Conservation (phyloP, 2,329 filamentous ascomycete genomes). For the Akanthomyces uredinophilus region DNA sequence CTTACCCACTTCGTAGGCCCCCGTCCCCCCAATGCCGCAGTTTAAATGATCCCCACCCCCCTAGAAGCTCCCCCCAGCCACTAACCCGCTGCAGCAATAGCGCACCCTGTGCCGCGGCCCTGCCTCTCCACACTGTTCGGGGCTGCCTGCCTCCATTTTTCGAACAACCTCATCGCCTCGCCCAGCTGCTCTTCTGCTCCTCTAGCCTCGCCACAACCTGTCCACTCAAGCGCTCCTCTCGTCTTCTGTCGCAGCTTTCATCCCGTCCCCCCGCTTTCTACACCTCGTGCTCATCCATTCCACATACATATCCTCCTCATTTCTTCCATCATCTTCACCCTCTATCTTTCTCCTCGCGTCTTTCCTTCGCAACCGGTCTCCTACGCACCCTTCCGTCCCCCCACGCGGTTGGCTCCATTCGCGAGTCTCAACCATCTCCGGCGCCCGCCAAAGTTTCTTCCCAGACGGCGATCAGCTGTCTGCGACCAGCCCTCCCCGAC, state of each 20-base stretch:
- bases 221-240: background rate
- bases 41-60: background rate
- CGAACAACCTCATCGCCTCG: conserved; percentile 3
- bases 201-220: background rate
- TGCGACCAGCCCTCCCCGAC: conserved; percentile 3
- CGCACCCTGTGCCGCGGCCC: background rate
- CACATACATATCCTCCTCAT: conserved; percentile 4
- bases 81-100: conserved; percentile 1
- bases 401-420: conserved; percentile 4
- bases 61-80: background rate
- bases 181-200: background rate
- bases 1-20: no score
- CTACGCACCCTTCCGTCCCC: background rate
- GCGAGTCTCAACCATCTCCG: background rate
- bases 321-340: conserved; percentile 14
- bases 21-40: background rate
- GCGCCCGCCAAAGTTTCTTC: background rate
- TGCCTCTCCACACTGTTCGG: conserved; percentile 9
- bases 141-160: conserved; percentile 1
- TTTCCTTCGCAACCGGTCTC: conserved; percentile 15
- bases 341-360: conserved; percentile 14
- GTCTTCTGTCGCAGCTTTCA: conserved; percentile 20
- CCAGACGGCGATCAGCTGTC: background rate
- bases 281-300: conserved; percentile 12
- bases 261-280: conserved; percentile 19